phyloP scores from a whole-genome alignment of 805 yeast genomes.

The Lipomyces mesembrius region DNA sequence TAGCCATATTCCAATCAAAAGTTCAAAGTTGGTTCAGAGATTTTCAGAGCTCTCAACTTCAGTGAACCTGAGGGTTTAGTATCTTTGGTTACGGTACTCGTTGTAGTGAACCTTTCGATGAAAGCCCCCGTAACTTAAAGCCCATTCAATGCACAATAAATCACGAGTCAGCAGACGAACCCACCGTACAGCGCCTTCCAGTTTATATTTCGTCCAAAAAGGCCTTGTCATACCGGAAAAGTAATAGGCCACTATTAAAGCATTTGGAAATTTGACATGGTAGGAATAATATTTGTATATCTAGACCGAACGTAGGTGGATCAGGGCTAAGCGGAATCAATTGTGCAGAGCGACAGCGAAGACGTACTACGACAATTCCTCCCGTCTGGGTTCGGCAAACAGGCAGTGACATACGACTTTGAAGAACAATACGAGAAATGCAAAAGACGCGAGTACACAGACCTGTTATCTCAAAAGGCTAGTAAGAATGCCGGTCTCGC shows the following conservation, averaged over 20 bases:
- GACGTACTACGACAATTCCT: slow-evolving; percentile 22
- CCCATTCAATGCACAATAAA: too few relatives aligned
- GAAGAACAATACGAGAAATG: slow-evolving; percentile 21
- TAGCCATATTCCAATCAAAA: too few relatives aligned
- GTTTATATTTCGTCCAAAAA: too few relatives aligned
- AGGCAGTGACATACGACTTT: slow-evolving; percentile 10
- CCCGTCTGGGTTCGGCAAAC: slow-evolving; percentile 38
- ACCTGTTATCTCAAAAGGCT: slow-evolving; percentile 6
- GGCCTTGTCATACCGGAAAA: neutral
- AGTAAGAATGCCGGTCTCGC: slow-evolving; percentile 19
- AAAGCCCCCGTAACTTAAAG: too few relatives aligned
- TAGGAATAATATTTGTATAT: neutral
- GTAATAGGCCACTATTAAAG: neutral
- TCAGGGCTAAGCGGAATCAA: neutral
- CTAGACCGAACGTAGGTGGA: neutral
- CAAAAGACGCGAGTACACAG: slow-evolving; percentile 21
- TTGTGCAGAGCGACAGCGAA: slow-evolving; percentile 15
- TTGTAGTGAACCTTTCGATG: too few relatives aligned
- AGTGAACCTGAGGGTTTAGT: too few relatives aligned
- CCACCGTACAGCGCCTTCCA: too few relatives aligned
- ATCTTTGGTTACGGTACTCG: too few relatives aligned
- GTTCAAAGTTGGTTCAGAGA: too few relatives aligned
- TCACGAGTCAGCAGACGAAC: neutral
- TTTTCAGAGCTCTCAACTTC: too few relatives aligned
- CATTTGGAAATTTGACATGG: neutral